Percentiles rank a stretch among this genome's conserved stretches.
Conservation (phyloP, 495 filamentous ascomycete genomes). For the Hypomontagnella monticulosa region DNA sequence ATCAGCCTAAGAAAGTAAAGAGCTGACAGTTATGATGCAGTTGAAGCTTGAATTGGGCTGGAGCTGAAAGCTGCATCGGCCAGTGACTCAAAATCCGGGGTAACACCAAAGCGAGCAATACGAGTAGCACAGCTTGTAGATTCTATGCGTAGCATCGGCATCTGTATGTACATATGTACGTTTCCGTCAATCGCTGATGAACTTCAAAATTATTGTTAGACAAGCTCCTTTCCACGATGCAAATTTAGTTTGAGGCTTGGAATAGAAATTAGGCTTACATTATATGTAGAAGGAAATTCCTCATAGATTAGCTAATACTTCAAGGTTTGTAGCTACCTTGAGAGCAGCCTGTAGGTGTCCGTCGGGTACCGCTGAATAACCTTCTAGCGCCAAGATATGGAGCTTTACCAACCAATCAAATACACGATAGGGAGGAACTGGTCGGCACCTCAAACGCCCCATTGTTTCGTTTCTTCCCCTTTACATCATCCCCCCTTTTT, state of each 20-base stretch:
- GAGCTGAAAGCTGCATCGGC: slow-evolving; percentile 17
- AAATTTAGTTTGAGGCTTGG: too few relatives aligned
- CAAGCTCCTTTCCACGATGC: too few relatives aligned
- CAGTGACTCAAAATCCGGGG: slow-evolving; percentile 31
- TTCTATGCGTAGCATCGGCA: background rate
- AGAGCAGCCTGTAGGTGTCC: background rate
- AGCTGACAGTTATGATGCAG: background rate
- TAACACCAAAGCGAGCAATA: slow-evolving; percentile 2
- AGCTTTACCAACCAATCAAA: slow-evolving; percentile 29
- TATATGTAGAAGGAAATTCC: too few relatives aligned
- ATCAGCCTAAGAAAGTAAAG: background rate
- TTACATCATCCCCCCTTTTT: slow-evolving; percentile 24
- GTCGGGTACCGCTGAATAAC: slow-evolving; percentile 5
- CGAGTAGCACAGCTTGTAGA: background rate
- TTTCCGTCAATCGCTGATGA: too few relatives aligned
- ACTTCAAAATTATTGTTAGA: too few relatives aligned
- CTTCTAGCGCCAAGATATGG: background rate
- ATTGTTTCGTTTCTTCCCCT: slow-evolving; percentile 43
- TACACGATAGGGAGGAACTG: slow-evolving; percentile 8
- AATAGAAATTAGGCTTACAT: too few relatives aligned
- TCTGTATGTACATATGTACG: background rate
- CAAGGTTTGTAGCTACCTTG: background rate
- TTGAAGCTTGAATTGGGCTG: slow-evolving; percentile 18
- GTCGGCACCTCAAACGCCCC: slow-evolving; percentile 43
- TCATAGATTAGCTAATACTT: too few relatives aligned